These are phyloP conservation scores for Sporothrix euskadiensis DNA, from an alignment of 2,329 filamentous ascomycete genomes.

Conservation along the genomic window DNA sequence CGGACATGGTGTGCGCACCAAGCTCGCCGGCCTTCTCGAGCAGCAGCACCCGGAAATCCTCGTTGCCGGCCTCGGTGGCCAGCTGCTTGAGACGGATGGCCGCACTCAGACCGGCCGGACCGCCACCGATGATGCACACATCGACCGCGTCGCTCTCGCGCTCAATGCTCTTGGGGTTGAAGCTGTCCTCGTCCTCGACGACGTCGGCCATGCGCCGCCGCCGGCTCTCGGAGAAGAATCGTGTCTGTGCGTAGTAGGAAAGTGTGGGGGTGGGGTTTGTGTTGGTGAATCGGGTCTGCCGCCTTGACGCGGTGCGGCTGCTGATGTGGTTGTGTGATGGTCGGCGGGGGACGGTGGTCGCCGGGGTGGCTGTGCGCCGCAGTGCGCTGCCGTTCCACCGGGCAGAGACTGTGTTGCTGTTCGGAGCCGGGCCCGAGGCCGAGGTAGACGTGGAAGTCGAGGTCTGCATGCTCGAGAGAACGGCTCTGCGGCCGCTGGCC, in stretches of 20 bases:
- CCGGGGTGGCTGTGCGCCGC: neutral
- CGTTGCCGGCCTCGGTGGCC: slow-evolving; percentile 90
- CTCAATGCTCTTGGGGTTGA: slow-evolving; percentile 70
- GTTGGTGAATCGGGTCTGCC: slow-evolving; percentile 5
- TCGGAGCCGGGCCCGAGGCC: slow-evolving; percentile 15
- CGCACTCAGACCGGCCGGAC: slow-evolving; percentile 88
- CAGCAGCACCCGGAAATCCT: slow-evolving; percentile 89
- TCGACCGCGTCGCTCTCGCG: slow-evolving; percentile 92
- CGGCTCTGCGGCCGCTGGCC: slow-evolving; percentile 18
- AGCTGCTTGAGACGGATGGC: slow-evolving; percentile 95
- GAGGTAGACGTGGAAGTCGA: slow-evolving; percentile 7
- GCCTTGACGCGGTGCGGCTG: neutral
- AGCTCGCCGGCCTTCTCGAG: slow-evolving; percentile 95
- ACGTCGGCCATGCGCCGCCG: slow-evolving; percentile 33
- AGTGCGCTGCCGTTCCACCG: slow-evolving; percentile 26
- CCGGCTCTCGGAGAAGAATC: slow-evolving; percentile 36
- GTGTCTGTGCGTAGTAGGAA: slow-evolving; percentile 23
- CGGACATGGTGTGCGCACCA: slow-evolving; percentile 91
- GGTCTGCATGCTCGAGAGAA: slow-evolving; percentile 11
- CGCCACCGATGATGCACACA: slow-evolving; percentile 93
- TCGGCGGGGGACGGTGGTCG: neutral
- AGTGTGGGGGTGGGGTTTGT: neutral
- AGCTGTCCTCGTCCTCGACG: slow-evolving; percentile 52
- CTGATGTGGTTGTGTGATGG: neutral
- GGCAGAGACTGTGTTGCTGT: neutral